Evolutionary conservation across 177 flowering plant genomes (phyloP).

Genomic region (Tripterygium wilfordii): DNA sequence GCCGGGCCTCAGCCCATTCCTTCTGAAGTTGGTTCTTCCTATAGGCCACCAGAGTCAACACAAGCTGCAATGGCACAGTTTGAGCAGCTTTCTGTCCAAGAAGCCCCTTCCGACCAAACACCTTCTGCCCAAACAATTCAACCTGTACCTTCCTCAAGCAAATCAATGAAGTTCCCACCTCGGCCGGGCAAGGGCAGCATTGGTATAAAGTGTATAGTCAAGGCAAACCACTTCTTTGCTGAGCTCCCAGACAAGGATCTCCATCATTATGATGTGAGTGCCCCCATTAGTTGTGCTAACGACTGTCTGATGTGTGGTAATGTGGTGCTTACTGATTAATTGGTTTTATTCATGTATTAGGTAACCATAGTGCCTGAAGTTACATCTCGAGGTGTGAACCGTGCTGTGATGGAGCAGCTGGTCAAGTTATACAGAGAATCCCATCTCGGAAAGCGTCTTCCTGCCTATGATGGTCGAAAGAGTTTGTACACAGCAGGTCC

Average conservation of each 20-base stretch:
- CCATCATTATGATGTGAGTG: conserved; percentile 90
- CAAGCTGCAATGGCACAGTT: conserved; percentile 29
- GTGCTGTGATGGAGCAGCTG: conserved; percentile 80
- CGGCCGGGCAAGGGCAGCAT: conserved; percentile 81
- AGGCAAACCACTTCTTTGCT: conserved; percentile 93
- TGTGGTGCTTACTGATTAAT: background rate
- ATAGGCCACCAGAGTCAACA: conserved; percentile 26
- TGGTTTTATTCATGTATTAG: conserved; percentile 20
- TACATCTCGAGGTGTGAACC: conserved; percentile 77
- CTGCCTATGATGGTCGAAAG: conserved; percentile 97
- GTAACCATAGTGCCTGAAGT: conserved; percentile 90
- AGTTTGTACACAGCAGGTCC: conserved; percentile 95
- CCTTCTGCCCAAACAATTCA: no score
- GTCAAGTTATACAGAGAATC: conserved; percentile 61
- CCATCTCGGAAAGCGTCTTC: conserved; percentile 84
- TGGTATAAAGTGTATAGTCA: conserved; percentile 74
- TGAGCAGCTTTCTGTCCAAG: conserved; percentile 33
- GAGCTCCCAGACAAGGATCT: conserved; percentile 88
- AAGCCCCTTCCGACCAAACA: conserved; percentile 31
- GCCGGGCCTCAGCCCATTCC: conserved; percentile 33
- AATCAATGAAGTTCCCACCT: conserved; percentile 67
- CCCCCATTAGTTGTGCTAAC: background rate
- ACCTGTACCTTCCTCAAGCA: conserved; percentile 48
- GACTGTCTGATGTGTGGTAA: background rate
- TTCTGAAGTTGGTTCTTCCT: conserved; percentile 41